Percentiles rank a stretch among this genome's conserved stretches.
These are phyloP conservation scores for Lentinula sp. DNA, from an alignment of 768 basidiomycete genomes.

Conservation along the genomic window DNA sequence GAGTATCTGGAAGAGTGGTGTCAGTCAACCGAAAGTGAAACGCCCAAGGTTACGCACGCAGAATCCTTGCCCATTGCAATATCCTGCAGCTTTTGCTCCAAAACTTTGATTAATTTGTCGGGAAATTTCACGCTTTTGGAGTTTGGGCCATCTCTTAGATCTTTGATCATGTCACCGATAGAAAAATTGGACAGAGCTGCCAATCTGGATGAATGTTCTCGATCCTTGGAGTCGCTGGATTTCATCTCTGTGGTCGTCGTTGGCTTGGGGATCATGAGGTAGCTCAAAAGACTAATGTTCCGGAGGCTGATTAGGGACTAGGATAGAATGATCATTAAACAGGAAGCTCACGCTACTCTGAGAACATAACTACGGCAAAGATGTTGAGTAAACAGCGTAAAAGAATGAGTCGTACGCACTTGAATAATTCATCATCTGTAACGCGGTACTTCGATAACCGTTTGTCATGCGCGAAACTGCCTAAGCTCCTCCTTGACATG, in stretches of 20 bases:
- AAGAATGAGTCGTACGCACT: slow-evolving; percentile 41
- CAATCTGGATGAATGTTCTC: slow-evolving; percentile 64
- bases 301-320: slow-evolving; percentile 3
- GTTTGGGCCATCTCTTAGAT: slow-evolving; percentile 60
- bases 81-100: slow-evolving; percentile 85
- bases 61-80: slow-evolving; percentile 93
- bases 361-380: slow-evolving; percentile 58
- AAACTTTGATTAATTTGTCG: slow-evolving; percentile 85
- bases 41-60: slow-evolving; percentile 50
- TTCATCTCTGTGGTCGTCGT: slow-evolving; percentile 21
- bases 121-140: slow-evolving; percentile 85
- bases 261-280: slow-evolving; percentile 62
- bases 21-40: neutral
- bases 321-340: slow-evolving; percentile 8
- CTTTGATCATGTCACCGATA: slow-evolving; percentile 78
- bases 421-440: slow-evolving; percentile 81
- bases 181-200: slow-evolving; percentile 63
- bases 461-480: slow-evolving; percentile 64
- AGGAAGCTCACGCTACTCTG: slow-evolving; percentile 69
- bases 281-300: slow-evolving; percentile 55
- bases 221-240: slow-evolving; percentile 38
- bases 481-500: slow-evolving; percentile 77
- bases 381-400: slow-evolving; percentile 10
- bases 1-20: slow-evolving; percentile 56
- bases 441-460: slow-evolving; percentile 72